Evolutionary conservation across 1,284 basidiomycete species (phyloP).

Genomic region (Sanghuangporus weigelae): DNA sequence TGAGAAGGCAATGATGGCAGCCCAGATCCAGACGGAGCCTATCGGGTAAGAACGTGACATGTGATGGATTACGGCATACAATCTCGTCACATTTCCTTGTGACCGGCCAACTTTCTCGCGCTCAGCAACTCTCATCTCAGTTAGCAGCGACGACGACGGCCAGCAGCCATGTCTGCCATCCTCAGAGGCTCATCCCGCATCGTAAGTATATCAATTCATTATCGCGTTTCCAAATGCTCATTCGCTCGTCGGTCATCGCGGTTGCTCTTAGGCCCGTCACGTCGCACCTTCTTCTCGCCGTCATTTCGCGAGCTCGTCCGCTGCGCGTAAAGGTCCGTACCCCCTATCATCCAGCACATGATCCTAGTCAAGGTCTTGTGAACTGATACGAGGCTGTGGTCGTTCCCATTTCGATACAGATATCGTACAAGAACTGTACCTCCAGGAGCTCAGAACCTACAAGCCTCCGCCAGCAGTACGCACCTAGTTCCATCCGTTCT

Average conservation of each 20-base stretch:
- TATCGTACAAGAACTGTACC: slow-evolving; percentile 88
- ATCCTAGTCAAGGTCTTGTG: background rate
- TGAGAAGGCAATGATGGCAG: too few species aligned
- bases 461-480: slow-evolving; percentile 59
- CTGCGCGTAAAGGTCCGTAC: slow-evolving; percentile 63
- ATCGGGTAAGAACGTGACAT: too few species aligned
- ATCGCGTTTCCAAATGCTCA: background rate
- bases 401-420: slow-evolving; percentile 42
- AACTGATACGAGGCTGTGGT: background rate
- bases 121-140: background rate
- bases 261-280: background rate
- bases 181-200: slow-evolving; percentile 15
- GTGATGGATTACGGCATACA: too few species aligned
- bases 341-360: background rate
- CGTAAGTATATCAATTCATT: background rate
- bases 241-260: too few species aligned
- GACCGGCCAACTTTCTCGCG: background rate
- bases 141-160: slow-evolving; percentile 6
- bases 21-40: too few species aligned
- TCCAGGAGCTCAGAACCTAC: slow-evolving; percentile 88
- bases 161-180: slow-evolving; percentile 10
- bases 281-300: slow-evolving; percentile 25
- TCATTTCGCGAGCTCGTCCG: slow-evolving; percentile 59
- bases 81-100: background rate
- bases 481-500: slow-evolving; percentile 21